Conservation (phyloP, 2,329 filamentous ascomycete species). For the Pyricularia sp. region DNA sequence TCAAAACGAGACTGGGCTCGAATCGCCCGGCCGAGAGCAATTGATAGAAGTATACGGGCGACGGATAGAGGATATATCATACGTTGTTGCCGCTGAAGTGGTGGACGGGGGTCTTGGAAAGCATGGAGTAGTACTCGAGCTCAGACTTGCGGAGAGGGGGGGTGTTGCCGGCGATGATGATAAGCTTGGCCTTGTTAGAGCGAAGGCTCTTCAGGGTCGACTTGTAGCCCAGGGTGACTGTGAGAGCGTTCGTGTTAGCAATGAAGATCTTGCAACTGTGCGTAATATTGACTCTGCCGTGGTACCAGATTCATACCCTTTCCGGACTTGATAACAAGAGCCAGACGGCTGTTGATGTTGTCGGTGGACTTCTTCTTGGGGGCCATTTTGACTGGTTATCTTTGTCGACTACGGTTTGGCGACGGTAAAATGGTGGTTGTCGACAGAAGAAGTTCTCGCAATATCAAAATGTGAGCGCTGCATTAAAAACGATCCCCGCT, state of each 20-base stretch:
- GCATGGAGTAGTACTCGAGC: slow-evolving; percentile 91
- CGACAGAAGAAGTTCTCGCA: not conserved
- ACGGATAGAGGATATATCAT: slow-evolving; percentile 40
- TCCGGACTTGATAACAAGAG: slow-evolving; percentile 55
- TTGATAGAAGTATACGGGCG: slow-evolving; percentile 2
- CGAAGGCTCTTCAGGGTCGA: slow-evolving; percentile 37
- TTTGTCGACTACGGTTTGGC: not conserved
- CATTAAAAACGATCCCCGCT: not conserved
- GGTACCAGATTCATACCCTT: slow-evolving; percentile 30
- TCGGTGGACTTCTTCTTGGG: slow-evolving; percentile 50
- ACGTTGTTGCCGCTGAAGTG: slow-evolving; percentile 99
- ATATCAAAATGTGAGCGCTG: not conserved
- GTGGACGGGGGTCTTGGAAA: slow-evolving; percentile 90
- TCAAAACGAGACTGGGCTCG: slow-evolving; percentile 1
- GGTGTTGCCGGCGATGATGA: slow-evolving; percentile 86
- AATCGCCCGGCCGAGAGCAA: slow-evolving; percentile 5
- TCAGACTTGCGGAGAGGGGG: slow-evolving; percentile 96
- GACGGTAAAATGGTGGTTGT: not conserved
- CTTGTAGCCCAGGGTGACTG: slow-evolving; percentile 82
- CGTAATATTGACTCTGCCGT: not conserved
- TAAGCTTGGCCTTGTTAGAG: slow-evolving; percentile 79
- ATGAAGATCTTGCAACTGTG: not conserved
- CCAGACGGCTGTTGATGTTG: slow-evolving; percentile 55
- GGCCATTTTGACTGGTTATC: slow-evolving; percentile 40
- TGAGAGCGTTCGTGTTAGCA: not conserved